Evolutionary conservation across 495 filamentous ascomycete genomes (phyloP), one percentile per base, ranked within the genome.

Genomic region (Cercophora newfieldiana): DNA sequence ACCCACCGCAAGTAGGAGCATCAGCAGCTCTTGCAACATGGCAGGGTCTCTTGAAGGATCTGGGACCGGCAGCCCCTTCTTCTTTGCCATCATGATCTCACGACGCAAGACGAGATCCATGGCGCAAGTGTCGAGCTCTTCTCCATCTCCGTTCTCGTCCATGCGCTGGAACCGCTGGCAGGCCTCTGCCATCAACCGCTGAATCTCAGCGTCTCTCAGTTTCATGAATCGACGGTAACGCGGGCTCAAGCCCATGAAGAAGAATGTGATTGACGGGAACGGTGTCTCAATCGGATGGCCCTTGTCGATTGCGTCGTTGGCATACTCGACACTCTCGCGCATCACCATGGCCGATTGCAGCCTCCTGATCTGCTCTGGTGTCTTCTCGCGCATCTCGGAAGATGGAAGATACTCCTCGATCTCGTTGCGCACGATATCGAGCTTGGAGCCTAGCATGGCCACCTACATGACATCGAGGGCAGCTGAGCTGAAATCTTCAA

Each of bases 401-500:
- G 25, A 5, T 21, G 59, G 59, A 12, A 14, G 14, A 1, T 50
- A 18, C 53, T 51, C 29, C 3, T 67, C 56, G 26, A 72, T 74
- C 25, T 74, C 62, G 16, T 63, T 49, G 0, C 70, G 59, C 26
- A 61, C 53, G 25, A 72, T 48, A 3, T 70, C 73, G 7, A 69
- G 48, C 19, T 70, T 64, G 5, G 69, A 69, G 2, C 77, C 76
- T n/a, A 79, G 68, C 0, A 73, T 62, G 25, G 70, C 69, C 0
- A 69, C 69, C 71, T 74, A 77, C 18, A 80, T 76, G 5, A 69
- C 71, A 37, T 80, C 76, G 5, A 80, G 71, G 0, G 76, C 73
- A 5, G 72, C 70, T 21, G 68, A 64, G 8, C 65, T 49, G 29
- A 80, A 70, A 58, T 81, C 77, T 0, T 57, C 33, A 1, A 25